phyloP scores from a whole-genome alignment of 805 yeast species.

The Candida koratica region DNA sequence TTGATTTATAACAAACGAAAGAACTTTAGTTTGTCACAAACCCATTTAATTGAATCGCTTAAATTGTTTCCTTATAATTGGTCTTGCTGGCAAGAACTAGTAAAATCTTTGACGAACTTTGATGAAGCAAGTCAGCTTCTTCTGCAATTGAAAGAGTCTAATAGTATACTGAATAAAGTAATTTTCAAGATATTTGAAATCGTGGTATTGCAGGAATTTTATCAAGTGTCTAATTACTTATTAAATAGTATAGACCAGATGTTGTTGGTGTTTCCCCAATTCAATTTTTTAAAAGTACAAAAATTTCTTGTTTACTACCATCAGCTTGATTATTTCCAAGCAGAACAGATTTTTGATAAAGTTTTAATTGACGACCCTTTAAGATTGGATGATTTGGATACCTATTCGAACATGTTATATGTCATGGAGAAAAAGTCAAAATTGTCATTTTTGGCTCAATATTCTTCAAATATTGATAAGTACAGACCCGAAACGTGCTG shows the following conservation, averaged over 20 bases:
- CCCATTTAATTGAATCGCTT: conserved; percentile 57
- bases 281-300: conserved; percentile 73
- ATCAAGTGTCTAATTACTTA: conserved; percentile 47
- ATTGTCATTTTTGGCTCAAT: conserved; percentile 80
- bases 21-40: conserved; percentile 57
- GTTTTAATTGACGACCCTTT: conserved; percentile 74
- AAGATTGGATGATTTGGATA: conserved; percentile 85
- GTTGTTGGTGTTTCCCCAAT: conserved; percentile 59
- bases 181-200: conserved; percentile 58
- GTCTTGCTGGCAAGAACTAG: conserved; percentile 88
- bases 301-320: conserved; percentile 79
- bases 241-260: conserved; percentile 45
- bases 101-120: conserved; percentile 54
- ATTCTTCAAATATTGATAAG: conserved; percentile 74
- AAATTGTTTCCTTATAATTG: conserved; percentile 78
- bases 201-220: conserved; percentile 71
- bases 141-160: conserved; percentile 34
- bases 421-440: conserved; percentile 89
- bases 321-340: conserved; percentile 76
- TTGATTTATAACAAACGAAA: conserved; percentile 60
- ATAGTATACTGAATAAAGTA: conserved; percentile 25
- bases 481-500: conserved; percentile 94
- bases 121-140: conserved; percentile 53
- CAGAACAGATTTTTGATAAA: conserved; percentile 75
- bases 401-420: conserved; percentile 89